Conservation (phyloP, 2,329 filamentous ascomycete species). For the Zymoseptoria brevis region DNA sequence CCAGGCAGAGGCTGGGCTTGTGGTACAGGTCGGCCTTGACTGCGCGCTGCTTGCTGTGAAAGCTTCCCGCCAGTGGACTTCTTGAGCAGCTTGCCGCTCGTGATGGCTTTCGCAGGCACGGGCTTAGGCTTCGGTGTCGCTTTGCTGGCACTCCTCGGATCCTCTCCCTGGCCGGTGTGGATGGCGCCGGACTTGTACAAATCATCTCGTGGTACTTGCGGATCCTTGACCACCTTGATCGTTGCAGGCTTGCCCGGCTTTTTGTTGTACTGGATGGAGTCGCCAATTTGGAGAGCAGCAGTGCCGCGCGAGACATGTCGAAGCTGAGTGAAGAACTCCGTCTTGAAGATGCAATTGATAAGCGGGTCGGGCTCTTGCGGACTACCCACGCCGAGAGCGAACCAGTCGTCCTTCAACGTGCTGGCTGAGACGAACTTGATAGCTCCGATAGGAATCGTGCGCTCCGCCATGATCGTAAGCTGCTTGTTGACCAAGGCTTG, state of each 20-base stretch:
- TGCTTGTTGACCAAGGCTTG: constrained; percentile 78
- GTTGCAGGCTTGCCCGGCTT: constrained; percentile 87
- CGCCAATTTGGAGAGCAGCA: constrained; percentile 73
- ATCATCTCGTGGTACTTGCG: constrained; percentile 62
- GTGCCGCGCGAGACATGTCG: constrained; percentile 69
- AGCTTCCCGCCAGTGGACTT: constrained; percentile 66
- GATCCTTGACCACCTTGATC: constrained; percentile 87
- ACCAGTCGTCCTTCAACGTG: constrained; percentile 88
- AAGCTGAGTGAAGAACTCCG: constrained; percentile 92
- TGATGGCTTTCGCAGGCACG: constrained; percentile 81
- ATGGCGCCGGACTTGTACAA: constrained; percentile 90
- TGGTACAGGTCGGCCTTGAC: constrained; percentile 42
- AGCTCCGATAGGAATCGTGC: constrained; percentile 71
- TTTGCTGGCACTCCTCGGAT: constrained; percentile 70
- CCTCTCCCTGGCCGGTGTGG: constrained; percentile 77
- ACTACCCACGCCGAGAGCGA: constrained; percentile 82
- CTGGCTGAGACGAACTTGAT: constrained; percentile 84
- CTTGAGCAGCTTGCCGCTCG: constrained; percentile 80
- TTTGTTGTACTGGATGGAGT: constrained; percentile 90
- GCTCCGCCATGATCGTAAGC: constrained; percentile 71
- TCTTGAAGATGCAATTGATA: constrained; percentile 89
- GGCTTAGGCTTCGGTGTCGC: constrained; percentile 84
- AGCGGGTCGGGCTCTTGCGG: constrained; percentile 89
- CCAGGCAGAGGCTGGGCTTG: constrained; percentile 34
- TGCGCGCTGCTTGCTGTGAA: constrained; percentile 45